These are phyloP conservation scores for Colletotrichum cereale DNA, from an alignment of 2,329 filamentous ascomycete genomes.

Conservation along the genomic window DNA sequence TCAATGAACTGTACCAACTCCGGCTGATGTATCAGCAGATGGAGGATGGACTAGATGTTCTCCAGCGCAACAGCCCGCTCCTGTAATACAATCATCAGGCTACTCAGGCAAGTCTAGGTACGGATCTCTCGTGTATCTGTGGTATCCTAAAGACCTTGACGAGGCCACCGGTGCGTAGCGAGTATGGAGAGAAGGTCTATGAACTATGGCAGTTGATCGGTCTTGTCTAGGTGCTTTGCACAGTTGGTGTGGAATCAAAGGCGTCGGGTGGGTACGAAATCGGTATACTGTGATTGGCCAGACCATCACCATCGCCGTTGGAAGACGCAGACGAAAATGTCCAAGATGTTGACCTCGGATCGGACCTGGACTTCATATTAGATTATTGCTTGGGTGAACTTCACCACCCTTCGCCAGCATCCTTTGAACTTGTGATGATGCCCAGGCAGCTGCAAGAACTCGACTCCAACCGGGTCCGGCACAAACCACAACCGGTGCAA, in stretches of 20 bases:
- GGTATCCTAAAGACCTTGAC: no score
- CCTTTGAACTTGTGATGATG: background rate
- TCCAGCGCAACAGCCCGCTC: background rate
- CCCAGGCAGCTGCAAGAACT: background rate
- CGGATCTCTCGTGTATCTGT: no score
- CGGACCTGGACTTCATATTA: background rate
- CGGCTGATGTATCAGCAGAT: background rate
- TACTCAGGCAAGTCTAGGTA: background rate
- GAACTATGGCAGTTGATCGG: no score
- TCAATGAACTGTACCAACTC: background rate
- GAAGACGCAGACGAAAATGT: background rate
- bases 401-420: background rate
- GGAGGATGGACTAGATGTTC: no score
- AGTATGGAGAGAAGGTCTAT: no score
- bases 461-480: background rate
- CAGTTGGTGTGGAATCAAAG: background rate
- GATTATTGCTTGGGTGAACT: background rate
- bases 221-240: background rate
- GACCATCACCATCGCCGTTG: background rate
- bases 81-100: no score
- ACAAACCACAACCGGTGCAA: background rate
- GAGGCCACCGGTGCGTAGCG: no score
- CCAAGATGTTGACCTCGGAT: background rate
- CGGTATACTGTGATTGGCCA: background rate
- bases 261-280: background rate